phyloP scores from a whole-genome alignment of 805 yeast genomes.

The Saccharomycopsis malanga region DNA sequence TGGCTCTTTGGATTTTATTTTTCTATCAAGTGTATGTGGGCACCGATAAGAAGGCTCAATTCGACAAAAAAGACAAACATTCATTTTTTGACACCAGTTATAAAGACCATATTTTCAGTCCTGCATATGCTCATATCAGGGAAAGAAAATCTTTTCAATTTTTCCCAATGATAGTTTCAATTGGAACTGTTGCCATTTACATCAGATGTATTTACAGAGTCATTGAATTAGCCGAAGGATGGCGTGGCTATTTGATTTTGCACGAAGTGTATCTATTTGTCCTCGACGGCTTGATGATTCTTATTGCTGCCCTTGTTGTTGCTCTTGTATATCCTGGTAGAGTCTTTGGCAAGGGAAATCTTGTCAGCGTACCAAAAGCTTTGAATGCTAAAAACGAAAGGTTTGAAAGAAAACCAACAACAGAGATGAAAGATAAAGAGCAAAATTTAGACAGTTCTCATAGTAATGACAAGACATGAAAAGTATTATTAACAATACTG shows the following conservation, averaged over 20 bases:
- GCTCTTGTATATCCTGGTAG: conserved; percentile 55
- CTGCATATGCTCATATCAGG: conserved; percentile 33
- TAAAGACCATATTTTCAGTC: conserved; percentile 28
- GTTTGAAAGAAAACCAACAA: no score
- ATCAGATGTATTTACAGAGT: conserved; percentile 69
- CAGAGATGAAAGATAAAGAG: no score
- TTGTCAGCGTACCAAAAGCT: conserved; percentile 24
- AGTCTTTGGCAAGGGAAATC: conserved; percentile 34
- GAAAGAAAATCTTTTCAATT: conserved; percentile 31
- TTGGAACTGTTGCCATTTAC: conserved; percentile 47
- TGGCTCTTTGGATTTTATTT: conserved; percentile 42
- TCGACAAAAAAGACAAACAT: background rate
- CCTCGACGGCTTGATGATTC: conserved; percentile 57
- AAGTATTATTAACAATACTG: no score
- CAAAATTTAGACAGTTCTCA: no score
- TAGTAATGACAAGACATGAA: no score
- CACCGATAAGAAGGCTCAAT: background rate
- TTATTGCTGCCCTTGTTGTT: conserved; percentile 40
- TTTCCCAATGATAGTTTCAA: conserved; percentile 40
- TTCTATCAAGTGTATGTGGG: conserved; percentile 31
- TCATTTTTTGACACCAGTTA: conserved; percentile 5
- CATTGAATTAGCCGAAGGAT: conserved; percentile 65
- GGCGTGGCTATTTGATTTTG: conserved; percentile 57
- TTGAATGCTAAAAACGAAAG: no score
- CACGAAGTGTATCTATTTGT: conserved; percentile 53